Evolutionary conservation across 2,329 filamentous ascomycete genomes (phyloP), one percentile per base, ranked within the genome.

Genomic region (Cladosporium sp.): DNA sequence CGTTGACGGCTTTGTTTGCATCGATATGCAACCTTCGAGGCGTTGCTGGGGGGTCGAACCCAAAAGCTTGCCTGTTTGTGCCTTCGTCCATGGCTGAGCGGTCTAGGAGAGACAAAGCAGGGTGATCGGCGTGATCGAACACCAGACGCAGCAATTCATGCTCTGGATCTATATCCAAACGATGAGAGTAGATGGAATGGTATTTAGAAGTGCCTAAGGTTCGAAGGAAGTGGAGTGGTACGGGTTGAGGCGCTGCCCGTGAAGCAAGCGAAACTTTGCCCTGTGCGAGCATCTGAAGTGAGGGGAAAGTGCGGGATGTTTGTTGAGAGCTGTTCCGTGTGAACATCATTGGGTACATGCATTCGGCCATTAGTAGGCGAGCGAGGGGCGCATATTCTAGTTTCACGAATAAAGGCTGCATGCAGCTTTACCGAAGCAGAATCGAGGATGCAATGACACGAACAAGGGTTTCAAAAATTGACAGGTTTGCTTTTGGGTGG

Each of bases 181-280:
- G 22, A 9, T 4, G 4, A 27, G 4, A 9, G 4, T 27, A 9
- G 22, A 27, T 4, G 4, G 22, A 27, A 27, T 5, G 22, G 9
- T 27, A 27, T 5, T 5, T 27, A 35, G 8, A 35, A 35, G 15
- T 35, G 32, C n/a, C n/a, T 16, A n/a, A 35, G n/a, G 32, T n/a
- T 16, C 15, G 11, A n/a, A 27, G 22, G 4, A 27, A 27, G 22
- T 27, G 22, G 22, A 9, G 22, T 3, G 40, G 27, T 7, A 15
- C 25, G 25, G 40, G 27, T 27, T n/a, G 27, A 35, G 32, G 32
- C 32, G n/a, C 8, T 7, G 40, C 25, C 27, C 27, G 40, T 25
- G 40, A 43, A 43, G 40, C 40, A 43, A 43, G 40, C 40, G 40
- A 29, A 43, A 43, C 7, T 19, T 25, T 43, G 27, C 40, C 40